Evolutionary conservation across 1,139 yeast species (phyloP).

Genomic region (Geotrichum siamense): DNA sequence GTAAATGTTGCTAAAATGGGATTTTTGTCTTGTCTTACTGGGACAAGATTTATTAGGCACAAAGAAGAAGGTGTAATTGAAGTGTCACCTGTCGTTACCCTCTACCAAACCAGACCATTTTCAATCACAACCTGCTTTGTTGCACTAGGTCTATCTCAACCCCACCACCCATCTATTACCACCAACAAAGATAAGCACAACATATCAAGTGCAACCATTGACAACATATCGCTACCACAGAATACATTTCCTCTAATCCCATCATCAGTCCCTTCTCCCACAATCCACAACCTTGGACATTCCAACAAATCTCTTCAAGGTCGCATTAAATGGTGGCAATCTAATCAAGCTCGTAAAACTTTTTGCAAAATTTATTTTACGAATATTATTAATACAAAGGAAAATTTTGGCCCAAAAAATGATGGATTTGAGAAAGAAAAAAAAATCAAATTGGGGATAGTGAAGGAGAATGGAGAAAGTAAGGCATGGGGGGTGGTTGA

Average conservation of each 20-base stretch:
- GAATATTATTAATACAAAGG: slow-evolving; percentile 5
- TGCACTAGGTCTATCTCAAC: slow-evolving; percentile 20
- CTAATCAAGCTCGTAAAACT: slow-evolving; percentile 16
- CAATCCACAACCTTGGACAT: slow-evolving; percentile 21
- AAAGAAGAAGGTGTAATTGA: slow-evolving; percentile 18
- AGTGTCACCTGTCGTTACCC: slow-evolving; percentile 23
- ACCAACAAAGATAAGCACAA: background rate
- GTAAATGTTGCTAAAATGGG: slow-evolving; percentile 26
- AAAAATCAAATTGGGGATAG: background rate
- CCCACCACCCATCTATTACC: slow-evolving; percentile 10
- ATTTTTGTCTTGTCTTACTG: slow-evolving; percentile 23
- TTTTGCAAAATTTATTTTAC: slow-evolving; percentile 15
- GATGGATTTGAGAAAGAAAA: background rate
- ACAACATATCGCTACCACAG: background rate
- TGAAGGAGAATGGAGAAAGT: slow-evolving; percentile 5
- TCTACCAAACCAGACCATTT: slow-evolving; percentile 16
- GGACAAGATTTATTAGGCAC: slow-evolving; percentile 24
- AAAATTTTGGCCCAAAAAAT: slow-evolving; percentile 8
- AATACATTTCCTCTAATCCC: slow-evolving; percentile 16
- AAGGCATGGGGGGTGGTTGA: slow-evolving; percentile 19
- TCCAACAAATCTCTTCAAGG: slow-evolving; percentile 21
- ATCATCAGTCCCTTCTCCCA: slow-evolving; percentile 22
- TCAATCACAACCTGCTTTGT: slow-evolving; percentile 18
- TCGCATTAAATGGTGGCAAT: slow-evolving; percentile 24
- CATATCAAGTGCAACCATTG: background rate